These are phyloP conservation scores for Trichoderma sp. DNA, from an alignment of 2,329 filamentous ascomycete species.

Conservation along the genomic window DNA sequence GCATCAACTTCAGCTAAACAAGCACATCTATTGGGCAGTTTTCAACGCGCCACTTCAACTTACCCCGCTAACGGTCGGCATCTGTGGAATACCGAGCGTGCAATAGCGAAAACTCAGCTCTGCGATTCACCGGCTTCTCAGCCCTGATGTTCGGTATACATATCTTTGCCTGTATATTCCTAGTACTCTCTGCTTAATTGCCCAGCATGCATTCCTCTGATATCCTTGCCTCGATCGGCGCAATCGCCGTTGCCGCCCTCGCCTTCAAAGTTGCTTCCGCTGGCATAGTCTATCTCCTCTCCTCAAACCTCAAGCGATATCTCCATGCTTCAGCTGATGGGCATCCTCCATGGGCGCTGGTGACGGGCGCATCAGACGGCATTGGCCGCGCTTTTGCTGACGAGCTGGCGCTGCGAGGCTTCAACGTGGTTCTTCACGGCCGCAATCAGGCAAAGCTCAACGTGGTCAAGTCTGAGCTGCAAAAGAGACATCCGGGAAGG, in stretches of 20 bases:
- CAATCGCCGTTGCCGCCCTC: not conserved
- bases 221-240: not conserved
- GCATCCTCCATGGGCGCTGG: slow-evolving; percentile 45
- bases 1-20: not conserved
- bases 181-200: too few species aligned
- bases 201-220: not conserved
- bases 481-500: slow-evolving; percentile 41
- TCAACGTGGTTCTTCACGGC: slow-evolving; percentile 61
- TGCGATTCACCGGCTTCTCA: not conserved
- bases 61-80: not conserved
- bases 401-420: slow-evolving; percentile 53
- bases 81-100: not conserved
- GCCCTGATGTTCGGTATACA: not conserved
- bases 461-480: slow-evolving; percentile 43
- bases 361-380: slow-evolving; percentile 58
- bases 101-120: not conserved
- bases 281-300: not conserved
- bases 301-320: slow-evolving; percentile 8
- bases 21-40: not conserved
- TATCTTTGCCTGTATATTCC: not conserved
- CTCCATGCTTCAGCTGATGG: slow-evolving; percentile 1
- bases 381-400: slow-evolving; percentile 54
- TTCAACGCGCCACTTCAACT: not conserved
- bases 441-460: slow-evolving; percentile 53
- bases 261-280: not conserved